Conservation (phyloP, 2,329 filamentous ascomycete species). For the Pseudocercospora fuligena region DNA sequence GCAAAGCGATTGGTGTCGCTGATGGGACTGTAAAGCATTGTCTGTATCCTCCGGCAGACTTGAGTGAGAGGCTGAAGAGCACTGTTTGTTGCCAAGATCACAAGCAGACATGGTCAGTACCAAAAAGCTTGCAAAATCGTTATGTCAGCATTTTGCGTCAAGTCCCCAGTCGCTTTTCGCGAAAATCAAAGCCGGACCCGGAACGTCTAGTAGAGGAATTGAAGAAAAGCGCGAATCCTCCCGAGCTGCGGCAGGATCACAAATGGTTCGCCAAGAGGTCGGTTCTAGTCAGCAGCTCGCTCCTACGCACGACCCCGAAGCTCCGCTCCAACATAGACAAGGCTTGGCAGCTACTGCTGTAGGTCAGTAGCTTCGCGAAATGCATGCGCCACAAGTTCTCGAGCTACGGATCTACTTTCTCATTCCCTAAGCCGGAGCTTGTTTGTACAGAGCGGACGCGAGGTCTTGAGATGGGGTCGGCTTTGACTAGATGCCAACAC, state of each 20-base stretch:
- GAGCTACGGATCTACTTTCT: neutral
- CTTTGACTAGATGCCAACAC: neutral
- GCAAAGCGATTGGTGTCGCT: slow-evolving; percentile 44
- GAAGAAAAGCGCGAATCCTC: neutral
- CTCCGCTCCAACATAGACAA: neutral
- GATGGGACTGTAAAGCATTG: slow-evolving; percentile 24
- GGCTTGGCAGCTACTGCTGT: neutral
- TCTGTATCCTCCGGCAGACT: neutral
- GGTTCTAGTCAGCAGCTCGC: neutral
- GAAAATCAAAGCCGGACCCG: too few relatives aligned
- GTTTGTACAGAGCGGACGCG: neutral
- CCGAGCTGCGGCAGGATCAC: neutral
- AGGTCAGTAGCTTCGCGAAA: too few relatives aligned
- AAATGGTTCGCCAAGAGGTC: neutral
- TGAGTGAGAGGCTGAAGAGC: too few relatives aligned
- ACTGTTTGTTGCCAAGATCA: neutral
- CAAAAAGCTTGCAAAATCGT: neutral
- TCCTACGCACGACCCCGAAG: neutral
- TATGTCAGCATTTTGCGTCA: too few relatives aligned
- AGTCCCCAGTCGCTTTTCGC: too few relatives aligned
- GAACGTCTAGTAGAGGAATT: too few relatives aligned
- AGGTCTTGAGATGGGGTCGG: neutral
- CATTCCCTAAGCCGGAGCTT: neutral
- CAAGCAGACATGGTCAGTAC: neutral
- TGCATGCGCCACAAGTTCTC: neutral